Evolutionary conservation across 768 basidiomycete species (phyloP), one percentile per base, ranked within the genome.

Genomic region (Harrya chromipes): DNA sequence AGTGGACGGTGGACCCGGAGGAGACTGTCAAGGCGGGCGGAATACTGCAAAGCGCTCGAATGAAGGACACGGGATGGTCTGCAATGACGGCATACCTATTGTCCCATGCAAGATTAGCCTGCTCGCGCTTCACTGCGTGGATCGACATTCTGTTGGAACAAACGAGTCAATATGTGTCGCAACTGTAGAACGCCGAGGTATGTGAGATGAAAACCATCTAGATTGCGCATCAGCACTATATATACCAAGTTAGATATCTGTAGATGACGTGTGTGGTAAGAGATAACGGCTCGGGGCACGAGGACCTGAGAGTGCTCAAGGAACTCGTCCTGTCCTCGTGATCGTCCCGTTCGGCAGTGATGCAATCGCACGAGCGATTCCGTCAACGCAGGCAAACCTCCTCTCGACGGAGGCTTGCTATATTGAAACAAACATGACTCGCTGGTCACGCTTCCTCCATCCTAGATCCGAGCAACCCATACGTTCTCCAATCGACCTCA

Each of bases 71-170:
- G 14, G 6, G 21, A n/a, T 36, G 14, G 17, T 6, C 34, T 14
- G 39, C 20, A 11, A 47, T 7, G 1, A 43, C 6, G 19, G 29
- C 62, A 33, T 54, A 80, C 82, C 77, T 81, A 52, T 82, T 79
- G 56, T 83, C 80, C 80, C 81, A 83, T 43, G 76, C 77, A 4
- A 82, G 71, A 61, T 83, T 79, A 33, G 64, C 71, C 50, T 82
- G 79, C 5, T 72, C 61, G 24, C 79, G 76, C 53, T 75, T 75
- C 50, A 83, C 70, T 39, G 75, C 61, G 63, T 84, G 81, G 47
- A 83, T 80, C 23, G 81, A 77, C 74, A 71, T 71, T 21, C 20
- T 20, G 27, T 24, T 33, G 12, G 29, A 29, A 29, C 11, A 29
- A 29, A 29, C 29, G 33, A 16, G 33, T 33, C 33, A 16, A 14